These are phyloP conservation scores for Rhizopogon sp. DNA, from an alignment of 768 basidiomycete genomes.

Conservation along the genomic window DNA sequence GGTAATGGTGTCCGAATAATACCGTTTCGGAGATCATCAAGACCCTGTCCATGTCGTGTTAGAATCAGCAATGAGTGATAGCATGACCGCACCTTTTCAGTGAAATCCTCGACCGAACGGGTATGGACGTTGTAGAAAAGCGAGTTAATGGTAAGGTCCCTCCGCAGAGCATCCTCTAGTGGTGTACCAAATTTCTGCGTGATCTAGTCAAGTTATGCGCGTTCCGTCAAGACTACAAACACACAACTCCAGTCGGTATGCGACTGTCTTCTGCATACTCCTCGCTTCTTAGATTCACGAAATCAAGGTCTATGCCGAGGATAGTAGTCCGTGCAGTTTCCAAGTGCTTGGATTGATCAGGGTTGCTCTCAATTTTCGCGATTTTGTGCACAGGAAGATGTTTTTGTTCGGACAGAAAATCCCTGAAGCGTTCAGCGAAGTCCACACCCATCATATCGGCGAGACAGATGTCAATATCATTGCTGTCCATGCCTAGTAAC, in stretches of 20 bases:
- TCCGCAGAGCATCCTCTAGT: slow-evolving; percentile 79
- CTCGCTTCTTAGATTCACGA: slow-evolving; percentile 91
- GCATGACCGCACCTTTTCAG: slow-evolving; percentile 51
- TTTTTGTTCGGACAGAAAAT: slow-evolving; percentile 38
- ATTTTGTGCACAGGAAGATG: slow-evolving; percentile 42
- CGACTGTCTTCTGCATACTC: slow-evolving; percentile 84
- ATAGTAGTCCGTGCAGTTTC: slow-evolving; percentile 89
- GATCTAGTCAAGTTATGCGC: slow-evolving; percentile 3
- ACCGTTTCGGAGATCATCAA: slow-evolving; percentile 76
- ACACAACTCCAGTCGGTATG: slow-evolving; percentile 83
- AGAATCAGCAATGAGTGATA: slow-evolving; percentile 5
- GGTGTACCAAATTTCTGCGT: slow-evolving; percentile 87
- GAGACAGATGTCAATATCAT: slow-evolving; percentile 93
- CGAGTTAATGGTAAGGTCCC: slow-evolving; percentile 94
- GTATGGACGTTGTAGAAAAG: slow-evolving; percentile 96
- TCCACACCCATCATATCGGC: slow-evolving; percentile 84
- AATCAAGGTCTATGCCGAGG: slow-evolving; percentile 80
- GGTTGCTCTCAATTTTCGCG: slow-evolving; percentile 86
- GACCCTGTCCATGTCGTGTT: slow-evolving; percentile 46
- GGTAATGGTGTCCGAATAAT: slow-evolving; percentile 86
- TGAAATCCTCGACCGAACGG: slow-evolving; percentile 80
- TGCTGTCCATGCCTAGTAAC: slow-evolving; percentile 77
- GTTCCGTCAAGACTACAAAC: slow-evolving; percentile 20
- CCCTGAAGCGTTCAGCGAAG: slow-evolving; percentile 77
- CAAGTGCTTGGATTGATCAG: slow-evolving; percentile 96